phyloP scores from a whole-genome alignment of 176 grass and related monocot genomes.

The Canna indica region DNA sequence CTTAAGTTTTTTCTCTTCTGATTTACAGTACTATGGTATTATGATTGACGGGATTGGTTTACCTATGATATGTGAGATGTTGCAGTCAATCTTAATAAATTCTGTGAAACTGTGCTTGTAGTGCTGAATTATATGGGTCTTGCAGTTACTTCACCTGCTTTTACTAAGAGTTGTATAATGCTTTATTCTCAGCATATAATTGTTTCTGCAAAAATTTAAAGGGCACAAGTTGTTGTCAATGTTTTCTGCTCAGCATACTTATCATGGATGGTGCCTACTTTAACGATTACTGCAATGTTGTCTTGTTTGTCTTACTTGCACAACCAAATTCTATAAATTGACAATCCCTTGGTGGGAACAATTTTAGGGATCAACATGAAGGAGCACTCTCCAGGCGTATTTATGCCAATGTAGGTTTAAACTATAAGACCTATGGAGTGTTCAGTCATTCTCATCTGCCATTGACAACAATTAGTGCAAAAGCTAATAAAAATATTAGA shows the following conservation, averaged over 20 bases:
- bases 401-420: background rate
- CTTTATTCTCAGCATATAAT: background rate
- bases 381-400: background rate
- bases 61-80: background rate
- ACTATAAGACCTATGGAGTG: background rate
- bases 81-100: too few relatives aligned
- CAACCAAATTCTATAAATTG: background rate
- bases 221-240: background rate
- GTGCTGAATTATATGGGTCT: too few relatives aligned
- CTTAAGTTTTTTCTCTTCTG: background rate
- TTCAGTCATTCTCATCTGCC: background rate
- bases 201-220: background rate
- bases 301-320: background rate
- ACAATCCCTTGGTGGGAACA: background rate
- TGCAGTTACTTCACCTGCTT: too few relatives aligned
- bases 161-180: too few relatives aligned
- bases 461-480: background rate
- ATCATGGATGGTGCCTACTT: background rate
- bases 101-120: too few relatives aligned
- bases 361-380: background rate
- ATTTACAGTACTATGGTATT: background rate
- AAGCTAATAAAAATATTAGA: background rate
- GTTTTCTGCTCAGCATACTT: background rate
- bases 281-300: background rate
- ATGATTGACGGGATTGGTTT: background rate